Evolutionary conservation across 2,329 filamentous ascomycete species (phyloP).

Genomic region (Penicillium sp.): DNA sequence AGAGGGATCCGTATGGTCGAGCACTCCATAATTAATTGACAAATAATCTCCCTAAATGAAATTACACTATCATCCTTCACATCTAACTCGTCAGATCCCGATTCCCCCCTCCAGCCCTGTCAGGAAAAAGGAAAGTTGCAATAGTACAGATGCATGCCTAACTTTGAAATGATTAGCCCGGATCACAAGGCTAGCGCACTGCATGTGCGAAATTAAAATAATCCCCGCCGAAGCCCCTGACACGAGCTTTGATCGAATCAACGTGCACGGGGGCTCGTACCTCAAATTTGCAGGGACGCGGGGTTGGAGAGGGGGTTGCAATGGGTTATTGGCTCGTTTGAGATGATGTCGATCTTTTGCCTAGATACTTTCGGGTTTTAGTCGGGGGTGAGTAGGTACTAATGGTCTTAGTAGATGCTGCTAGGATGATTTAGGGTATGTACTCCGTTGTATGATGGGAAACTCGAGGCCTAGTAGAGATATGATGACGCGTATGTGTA

Average conservation of each 20-base stretch:
- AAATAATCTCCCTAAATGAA: background rate
- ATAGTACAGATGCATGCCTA: background rate
- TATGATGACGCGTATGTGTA: background rate
- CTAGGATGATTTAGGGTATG: background rate
- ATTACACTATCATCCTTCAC: background rate
- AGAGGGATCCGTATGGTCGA: background rate
- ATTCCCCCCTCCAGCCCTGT: background rate
- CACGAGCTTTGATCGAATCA: background rate
- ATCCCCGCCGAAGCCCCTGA: background rate
- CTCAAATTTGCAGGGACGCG: slow-evolving; percentile 10
- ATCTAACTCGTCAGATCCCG: background rate
- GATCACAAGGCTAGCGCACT: background rate
- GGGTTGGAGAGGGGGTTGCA: background rate
- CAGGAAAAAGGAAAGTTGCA: background rate
- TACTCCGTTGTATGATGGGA: background rate
- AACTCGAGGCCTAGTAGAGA: background rate
- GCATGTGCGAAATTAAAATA: background rate
- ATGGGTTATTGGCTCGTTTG: slow-evolving; percentile 2
- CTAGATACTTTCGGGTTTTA: background rate
- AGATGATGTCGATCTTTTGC: slow-evolving; percentile 11
- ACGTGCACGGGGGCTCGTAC: background rate
- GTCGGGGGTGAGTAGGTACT: background rate
- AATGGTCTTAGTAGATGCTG: background rate
- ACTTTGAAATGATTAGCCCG: background rate
- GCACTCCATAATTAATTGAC: background rate